These are phyloP conservation scores for Diaporthe ilicicola DNA, from an alignment of 2,329 filamentous ascomycete species.

Conservation along the genomic window DNA sequence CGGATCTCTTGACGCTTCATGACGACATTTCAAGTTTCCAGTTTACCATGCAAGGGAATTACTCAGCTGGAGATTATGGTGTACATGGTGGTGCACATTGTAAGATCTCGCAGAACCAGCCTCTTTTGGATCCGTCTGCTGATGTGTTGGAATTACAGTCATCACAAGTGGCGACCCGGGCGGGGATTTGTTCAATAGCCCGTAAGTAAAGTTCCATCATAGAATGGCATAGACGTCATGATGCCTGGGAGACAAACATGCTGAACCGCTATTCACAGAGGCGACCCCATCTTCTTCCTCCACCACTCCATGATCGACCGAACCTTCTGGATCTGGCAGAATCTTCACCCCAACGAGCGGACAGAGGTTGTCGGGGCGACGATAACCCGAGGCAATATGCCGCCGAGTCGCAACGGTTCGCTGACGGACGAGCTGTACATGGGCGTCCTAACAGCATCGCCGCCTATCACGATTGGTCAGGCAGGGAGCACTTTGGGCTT, in stretches of 20 bases:
- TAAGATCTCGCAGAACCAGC: not conserved
- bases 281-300: slow-evolving; percentile 46
- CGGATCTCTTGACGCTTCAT: not conserved
- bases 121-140: not conserved
- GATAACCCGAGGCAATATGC: not conserved
- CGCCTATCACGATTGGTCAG: not conserved
- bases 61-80: slow-evolving; percentile 31
- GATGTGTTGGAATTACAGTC: slow-evolving; percentile 24
- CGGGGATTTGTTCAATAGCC: slow-evolving; percentile 41
- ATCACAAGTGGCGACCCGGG: slow-evolving; percentile 29
- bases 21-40: slow-evolving; percentile 43
- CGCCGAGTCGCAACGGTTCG: not conserved
- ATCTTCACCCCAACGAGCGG: slow-evolving; percentile 43
- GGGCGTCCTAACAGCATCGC: slow-evolving; percentile 8
- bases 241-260: too few species aligned
- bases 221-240: not conserved
- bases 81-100: slow-evolving; percentile 46
- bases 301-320: slow-evolving; percentile 45
- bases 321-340: slow-evolving; percentile 47
- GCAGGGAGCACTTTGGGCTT: slow-evolving; percentile 4
- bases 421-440: slow-evolving; percentile 6
- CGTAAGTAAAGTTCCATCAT: slow-evolving; percentile 15
- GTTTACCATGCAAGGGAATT: slow-evolving; percentile 41
- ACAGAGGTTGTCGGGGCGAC: slow-evolving; percentile 15
- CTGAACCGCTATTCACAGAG: slow-evolving; percentile 13